Evolutionary conservation across 2,329 filamentous ascomycete species (phyloP).

Genomic region (Trichophyton simii): DNA sequence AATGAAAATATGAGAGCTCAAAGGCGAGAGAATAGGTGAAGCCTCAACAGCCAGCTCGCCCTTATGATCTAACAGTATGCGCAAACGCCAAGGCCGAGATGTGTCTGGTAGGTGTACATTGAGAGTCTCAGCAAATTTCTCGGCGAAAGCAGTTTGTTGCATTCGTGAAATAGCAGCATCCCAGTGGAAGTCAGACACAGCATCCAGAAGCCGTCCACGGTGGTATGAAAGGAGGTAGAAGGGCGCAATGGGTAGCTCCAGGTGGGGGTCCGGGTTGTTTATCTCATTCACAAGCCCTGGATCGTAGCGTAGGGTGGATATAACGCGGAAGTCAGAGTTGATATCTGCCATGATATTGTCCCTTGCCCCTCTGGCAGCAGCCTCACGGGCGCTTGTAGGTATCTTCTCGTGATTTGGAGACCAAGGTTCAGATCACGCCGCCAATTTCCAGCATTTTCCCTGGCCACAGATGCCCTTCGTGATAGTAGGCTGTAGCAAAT

Average conservation of each 20-base stretch:
- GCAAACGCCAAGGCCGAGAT: conserved; percentile 27
- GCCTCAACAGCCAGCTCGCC: conserved; percentile 24
- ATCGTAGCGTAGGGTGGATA: conserved; percentile 63
- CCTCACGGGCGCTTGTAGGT: neutral
- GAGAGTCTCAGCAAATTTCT: conserved; percentile 18
- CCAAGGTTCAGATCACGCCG: neutral
- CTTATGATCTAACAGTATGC: conserved; percentile 22
- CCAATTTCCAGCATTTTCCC: neutral
- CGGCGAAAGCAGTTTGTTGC: conserved; percentile 19
- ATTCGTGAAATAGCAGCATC: conserved; percentile 21
- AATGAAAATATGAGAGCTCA: conserved; percentile 12
- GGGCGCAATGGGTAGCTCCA: conserved; percentile 38
- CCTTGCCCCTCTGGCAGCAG: neutral
- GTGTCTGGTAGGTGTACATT: conserved; percentile 23
- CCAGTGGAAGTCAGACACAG: conserved; percentile 41
- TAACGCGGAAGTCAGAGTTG: conserved; percentile 44
- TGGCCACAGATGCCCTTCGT: neutral
- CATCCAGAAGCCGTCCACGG: conserved; percentile 59
- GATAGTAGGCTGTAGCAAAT: neutral
- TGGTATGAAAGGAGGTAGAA: conserved; percentile 74
- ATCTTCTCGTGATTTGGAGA: neutral
- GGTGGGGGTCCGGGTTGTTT: conserved; percentile 22
- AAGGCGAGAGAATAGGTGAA: conserved; percentile 19
- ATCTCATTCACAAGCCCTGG: conserved; percentile 36
- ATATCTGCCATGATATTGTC: neutral